phyloP scores from a whole-genome alignment of 306 rosid genomes.

The Prunus kanzakura region DNA sequence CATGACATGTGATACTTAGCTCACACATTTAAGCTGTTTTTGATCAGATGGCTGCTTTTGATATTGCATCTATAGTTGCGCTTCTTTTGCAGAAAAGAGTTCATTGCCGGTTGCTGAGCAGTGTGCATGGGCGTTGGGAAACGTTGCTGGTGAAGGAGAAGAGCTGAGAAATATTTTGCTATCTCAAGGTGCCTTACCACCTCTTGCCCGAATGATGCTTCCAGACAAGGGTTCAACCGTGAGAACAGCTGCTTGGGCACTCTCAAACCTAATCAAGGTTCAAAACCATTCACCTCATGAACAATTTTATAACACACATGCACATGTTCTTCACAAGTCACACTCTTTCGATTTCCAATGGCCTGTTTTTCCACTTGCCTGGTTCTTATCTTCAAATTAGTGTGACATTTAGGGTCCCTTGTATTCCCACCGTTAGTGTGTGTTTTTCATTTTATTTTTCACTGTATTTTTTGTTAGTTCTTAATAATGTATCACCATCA shows the following conservation, averaged over 20 bases:
- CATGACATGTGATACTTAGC: background rate
- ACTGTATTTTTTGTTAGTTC: background rate
- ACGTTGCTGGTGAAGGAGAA: conserved; percentile 95
- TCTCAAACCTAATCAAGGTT: conserved; percentile 97
- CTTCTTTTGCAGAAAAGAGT: conserved; percentile 65
- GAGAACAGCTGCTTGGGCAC: conserved; percentile 97
- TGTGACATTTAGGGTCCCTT: background rate
- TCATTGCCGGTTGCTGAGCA: conserved; percentile 89
- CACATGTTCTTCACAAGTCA: background rate
- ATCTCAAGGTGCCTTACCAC: conserved; percentile 81
- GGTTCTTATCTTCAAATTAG: background rate
- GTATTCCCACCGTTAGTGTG: background rate
- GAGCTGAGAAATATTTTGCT: conserved; percentile 81
- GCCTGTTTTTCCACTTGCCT: background rate
- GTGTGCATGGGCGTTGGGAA: conserved; percentile 96
- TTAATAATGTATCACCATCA: background rate
- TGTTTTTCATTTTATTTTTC: background rate
- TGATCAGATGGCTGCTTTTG: conserved; percentile 23
- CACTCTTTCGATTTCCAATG: background rate
- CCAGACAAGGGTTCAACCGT: conserved; percentile 83
- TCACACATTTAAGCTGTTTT: conserved; percentile 8
- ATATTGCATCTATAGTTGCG: conserved; percentile 23
- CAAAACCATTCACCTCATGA: conserved; percentile 6
- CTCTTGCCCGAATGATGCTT: conserved; percentile 92
- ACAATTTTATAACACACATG: background rate